phyloP scores from a whole-genome alignment of 2,329 filamentous ascomycete species.

The Fusarium sp. region DNA sequence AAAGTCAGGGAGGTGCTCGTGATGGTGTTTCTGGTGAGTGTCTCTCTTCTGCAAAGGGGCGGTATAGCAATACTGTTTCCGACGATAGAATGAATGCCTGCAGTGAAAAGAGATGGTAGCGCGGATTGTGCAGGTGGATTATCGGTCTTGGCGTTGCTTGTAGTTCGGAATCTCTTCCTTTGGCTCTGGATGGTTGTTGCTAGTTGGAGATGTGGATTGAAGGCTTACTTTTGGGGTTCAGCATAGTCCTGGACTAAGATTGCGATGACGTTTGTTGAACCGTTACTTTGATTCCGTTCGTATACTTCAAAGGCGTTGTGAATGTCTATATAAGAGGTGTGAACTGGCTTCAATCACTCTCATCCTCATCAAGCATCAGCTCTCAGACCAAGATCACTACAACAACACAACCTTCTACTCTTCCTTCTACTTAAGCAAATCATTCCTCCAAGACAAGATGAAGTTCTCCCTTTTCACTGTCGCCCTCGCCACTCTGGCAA shows the following conservation, averaged over 20 bases:
- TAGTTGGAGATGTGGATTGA: slow-evolving; percentile 5
- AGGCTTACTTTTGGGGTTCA: slow-evolving; percentile 1
- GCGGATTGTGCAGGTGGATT: background rate
- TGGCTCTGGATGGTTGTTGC: background rate
- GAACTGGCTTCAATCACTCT: background rate
- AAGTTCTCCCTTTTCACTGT: slow-evolving; percentile 37
- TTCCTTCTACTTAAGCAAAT: background rate
- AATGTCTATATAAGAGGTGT: slow-evolving; percentile 22
- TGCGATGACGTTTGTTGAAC: slow-evolving; percentile 20
- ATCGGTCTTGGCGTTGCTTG: slow-evolving; percentile 20
- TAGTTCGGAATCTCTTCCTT: background rate
- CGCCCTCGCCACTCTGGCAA: slow-evolving; percentile 35
- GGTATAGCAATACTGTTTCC: slow-evolving; percentile 6
- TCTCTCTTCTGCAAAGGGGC: background rate
- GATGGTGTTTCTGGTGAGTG: background rate
- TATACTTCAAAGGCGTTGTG: background rate
- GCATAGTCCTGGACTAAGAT: slow-evolving; percentile 1
- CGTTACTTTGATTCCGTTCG: background rate
- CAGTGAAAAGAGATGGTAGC: background rate
- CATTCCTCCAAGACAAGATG: slow-evolving; percentile 28
- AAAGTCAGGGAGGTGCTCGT: slow-evolving; percentile 10
- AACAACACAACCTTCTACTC: background rate
- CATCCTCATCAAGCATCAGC: slow-evolving; percentile 3
- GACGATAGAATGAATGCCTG: background rate
- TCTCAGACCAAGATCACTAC: background rate